These are phyloP conservation scores for Diaporthe vaccinii DNA, from an alignment of 2,329 filamentous ascomycete genomes.

Conservation along the genomic window DNA sequence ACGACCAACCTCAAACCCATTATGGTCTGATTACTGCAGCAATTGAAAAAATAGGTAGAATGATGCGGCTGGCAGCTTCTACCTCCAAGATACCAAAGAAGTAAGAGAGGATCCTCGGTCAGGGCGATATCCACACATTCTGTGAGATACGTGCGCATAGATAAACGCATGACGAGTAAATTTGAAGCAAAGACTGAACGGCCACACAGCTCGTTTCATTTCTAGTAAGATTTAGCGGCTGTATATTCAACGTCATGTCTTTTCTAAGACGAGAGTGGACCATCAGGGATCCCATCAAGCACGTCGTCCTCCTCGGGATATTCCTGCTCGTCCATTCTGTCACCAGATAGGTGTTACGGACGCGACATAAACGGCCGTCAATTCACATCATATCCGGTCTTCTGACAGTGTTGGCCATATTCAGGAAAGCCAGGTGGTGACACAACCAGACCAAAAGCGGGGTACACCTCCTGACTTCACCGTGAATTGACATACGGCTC, in stretches of 20 bases:
- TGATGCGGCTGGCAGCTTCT: no score
- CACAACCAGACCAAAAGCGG: neutral
- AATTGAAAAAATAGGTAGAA: no score
- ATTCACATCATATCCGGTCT: neutral
- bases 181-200: neutral
- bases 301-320: neutral
- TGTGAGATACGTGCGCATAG: no score
- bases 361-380: neutral
- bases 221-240: neutral
- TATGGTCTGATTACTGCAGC: no score
- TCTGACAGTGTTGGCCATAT: no score
- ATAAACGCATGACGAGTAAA: neutral
- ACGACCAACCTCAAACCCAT: no score
- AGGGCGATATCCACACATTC: no score
- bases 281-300: no score
- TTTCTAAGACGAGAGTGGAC: neutral
- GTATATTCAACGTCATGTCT: neutral
- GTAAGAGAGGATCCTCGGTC: no score
- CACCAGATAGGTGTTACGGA: no score
- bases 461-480: neutral
- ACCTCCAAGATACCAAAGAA: no score
- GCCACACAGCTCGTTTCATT: neutral
- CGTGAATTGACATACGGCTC: neutral
- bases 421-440: neutral
- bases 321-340: neutral